phyloP scores from a whole-genome alignment of 768 basidiomycete species.

The Tricholoma sp. region DNA sequence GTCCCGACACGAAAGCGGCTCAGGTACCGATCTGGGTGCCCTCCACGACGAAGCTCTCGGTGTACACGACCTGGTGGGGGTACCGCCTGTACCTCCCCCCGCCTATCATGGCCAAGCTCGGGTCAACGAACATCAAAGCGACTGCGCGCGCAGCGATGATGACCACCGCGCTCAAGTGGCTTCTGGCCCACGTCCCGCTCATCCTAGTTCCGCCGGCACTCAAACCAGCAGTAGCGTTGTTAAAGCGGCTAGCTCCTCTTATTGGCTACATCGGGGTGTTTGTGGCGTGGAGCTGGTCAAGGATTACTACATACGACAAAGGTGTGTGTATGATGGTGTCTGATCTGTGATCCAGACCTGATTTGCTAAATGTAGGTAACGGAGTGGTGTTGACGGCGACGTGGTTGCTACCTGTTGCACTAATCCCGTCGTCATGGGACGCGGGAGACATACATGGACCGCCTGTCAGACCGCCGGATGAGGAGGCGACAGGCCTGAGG shows the following conservation, averaged over 20 bases:
- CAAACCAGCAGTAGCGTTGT: slow-evolving; percentile 47
- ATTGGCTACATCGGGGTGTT: slow-evolving; percentile 72
- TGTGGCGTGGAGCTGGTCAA: slow-evolving; percentile 75
- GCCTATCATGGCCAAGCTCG: slow-evolving; percentile 61
- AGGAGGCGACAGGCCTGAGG: not conserved
- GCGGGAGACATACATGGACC: slow-evolving; percentile 37
- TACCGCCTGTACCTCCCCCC: slow-evolving; percentile 76
- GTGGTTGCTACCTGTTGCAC: slow-evolving; percentile 73
- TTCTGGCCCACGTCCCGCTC: slow-evolving; percentile 60
- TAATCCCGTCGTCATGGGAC: slow-evolving; percentile 75
- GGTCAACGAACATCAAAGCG: slow-evolving; percentile 58
- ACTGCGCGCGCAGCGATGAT: slow-evolving; percentile 73
- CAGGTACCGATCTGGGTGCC: slow-evolving; percentile 57
- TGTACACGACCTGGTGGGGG: slow-evolving; percentile 79
- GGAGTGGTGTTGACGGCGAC: slow-evolving; percentile 82
- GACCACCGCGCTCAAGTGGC: slow-evolving; percentile 68
- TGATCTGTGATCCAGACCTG: not conserved
- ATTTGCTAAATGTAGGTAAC: slow-evolving; percentile 39
- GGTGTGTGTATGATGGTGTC: slow-evolving; percentile 30
- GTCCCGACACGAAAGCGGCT: slow-evolving; percentile 15
- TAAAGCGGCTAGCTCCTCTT: slow-evolving; percentile 61
- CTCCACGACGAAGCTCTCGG: slow-evolving; percentile 65
- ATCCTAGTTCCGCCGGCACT: slow-evolving; percentile 57
- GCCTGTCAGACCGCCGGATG: not conserved
- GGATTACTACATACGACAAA: slow-evolving; percentile 62